Percentiles rank a stretch among this genome's conserved stretches.
Evolutionary conservation across 768 basidiomycete genomes (phyloP).

Genomic region (Kockovaella imperatae): DNA sequence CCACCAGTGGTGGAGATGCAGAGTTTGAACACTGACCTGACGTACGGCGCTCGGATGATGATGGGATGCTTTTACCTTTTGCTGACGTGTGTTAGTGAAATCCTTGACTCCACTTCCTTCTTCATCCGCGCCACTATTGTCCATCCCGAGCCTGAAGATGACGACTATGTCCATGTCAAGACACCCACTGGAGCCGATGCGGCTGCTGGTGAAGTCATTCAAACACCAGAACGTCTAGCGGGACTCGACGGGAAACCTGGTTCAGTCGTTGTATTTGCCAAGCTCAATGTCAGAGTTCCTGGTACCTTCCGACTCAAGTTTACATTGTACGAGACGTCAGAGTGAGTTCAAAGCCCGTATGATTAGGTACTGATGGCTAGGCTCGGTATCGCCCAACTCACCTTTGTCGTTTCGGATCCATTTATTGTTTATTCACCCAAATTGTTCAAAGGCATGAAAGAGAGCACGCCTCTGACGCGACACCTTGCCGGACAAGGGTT

Average conservation of each 20-base stretch:
- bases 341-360: slow-evolving; percentile 24
- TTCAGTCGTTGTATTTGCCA: slow-evolving; percentile 44
- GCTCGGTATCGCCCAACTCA: slow-evolving; percentile 22
- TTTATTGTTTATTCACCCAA: slow-evolving; percentile 47
- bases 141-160: slow-evolving; percentile 13
- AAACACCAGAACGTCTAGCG: slow-evolving; percentile 41
- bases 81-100: slow-evolving; percentile 19
- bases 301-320: slow-evolving; percentile 42
- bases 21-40: slow-evolving; percentile 3
- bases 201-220: slow-evolving; percentile 42
- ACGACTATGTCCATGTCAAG: slow-evolving; percentile 27
- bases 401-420: slow-evolving; percentile 31
- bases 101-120: slow-evolving; percentile 32
- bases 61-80: neutral
- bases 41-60: neutral
- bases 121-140: slow-evolving; percentile 43
- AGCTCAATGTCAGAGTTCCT: slow-evolving; percentile 41
- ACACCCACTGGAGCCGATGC: slow-evolving; percentile 41
- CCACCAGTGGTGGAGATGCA: slow-evolving; percentile 41
- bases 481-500: slow-evolving; percentile 45
- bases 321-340: slow-evolving; percentile 38
- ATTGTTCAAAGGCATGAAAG: slow-evolving; percentile 44
- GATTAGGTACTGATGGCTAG: slow-evolving; percentile 9
- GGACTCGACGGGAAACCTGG: slow-evolving; percentile 32
- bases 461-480: slow-evolving; percentile 40